These are phyloP conservation scores for Sporothrix pseudoabietina DNA, from an alignment of 2,329 filamentous ascomycete species.

Conservation along the genomic window DNA sequence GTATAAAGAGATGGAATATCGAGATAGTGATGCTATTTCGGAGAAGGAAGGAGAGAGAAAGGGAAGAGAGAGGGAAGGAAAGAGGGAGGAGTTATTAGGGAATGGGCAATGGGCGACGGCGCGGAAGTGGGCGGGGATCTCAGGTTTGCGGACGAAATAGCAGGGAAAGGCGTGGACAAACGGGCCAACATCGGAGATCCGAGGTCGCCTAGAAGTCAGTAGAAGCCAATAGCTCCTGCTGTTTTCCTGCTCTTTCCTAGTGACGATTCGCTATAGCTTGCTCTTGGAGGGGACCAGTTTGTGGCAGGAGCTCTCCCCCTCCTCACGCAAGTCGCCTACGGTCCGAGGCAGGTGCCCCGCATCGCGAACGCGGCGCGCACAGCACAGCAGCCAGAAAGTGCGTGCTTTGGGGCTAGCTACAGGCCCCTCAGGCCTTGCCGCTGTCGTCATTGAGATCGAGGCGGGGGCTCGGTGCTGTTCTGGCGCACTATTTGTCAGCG, in stretches of 20 bases:
- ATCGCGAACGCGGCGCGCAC: slow-evolving; percentile 27
- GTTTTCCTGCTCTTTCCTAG: background rate
- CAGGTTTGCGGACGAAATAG: slow-evolving; percentile 8
- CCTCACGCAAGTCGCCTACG: background rate
- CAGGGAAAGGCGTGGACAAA: background rate
- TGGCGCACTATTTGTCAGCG: slow-evolving; percentile 8
- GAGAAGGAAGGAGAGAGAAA: slow-evolving; percentile 5
- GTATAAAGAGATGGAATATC: background rate
- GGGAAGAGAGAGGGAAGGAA: slow-evolving; percentile 7
- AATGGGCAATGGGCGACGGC: background rate
- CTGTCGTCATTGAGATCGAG: slow-evolving; percentile 32
- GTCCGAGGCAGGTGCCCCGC: slow-evolving; percentile 29
- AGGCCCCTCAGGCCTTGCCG: slow-evolving; percentile 9
- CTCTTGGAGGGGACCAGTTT: background rate
- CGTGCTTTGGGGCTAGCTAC: slow-evolving; percentile 21
- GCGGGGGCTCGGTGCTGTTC: background rate
- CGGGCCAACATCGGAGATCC: slow-evolving; percentile 34
- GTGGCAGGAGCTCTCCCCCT: background rate
- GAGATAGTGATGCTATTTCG: slow-evolving; percentile 8
- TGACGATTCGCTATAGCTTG: background rate
- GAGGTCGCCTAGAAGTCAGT: slow-evolving; percentile 23
- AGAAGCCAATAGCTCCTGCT: background rate
- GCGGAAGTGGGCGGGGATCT: slow-evolving; percentile 28
- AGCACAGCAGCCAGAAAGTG: slow-evolving; percentile 11
- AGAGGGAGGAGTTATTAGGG: slow-evolving; percentile 1